Base-by-base conservation (phyloP, 2,329 filamentous ascomycete species). In the Zasmidium citrigriseum region DNA sequence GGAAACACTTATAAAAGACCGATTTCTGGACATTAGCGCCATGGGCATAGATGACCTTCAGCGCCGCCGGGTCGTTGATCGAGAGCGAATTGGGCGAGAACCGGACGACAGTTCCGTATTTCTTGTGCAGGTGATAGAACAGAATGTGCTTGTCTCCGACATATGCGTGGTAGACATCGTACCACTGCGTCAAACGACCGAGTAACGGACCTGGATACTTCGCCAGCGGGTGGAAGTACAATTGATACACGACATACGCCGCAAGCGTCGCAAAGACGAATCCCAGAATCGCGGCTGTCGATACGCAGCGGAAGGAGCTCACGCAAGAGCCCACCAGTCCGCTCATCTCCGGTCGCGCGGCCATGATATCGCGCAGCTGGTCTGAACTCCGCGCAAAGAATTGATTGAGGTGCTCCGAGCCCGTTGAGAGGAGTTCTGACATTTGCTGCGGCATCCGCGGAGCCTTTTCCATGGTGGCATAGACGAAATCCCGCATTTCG, bases 21-120 rank as follows among this genome's bases (percentile, higher is more conserved):
- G 78, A 76, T 61, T 82, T 82, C 53, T 77, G 75, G n/a, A 81
- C 75, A 63, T 81, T 79, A 34, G 76, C 72, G 22, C 74, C 72
- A 68, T 76, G 75, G 22, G 77, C 73, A 60, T 82, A 82, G 64
- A 82, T 80, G n/a, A 74, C 72, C 58, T 78, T 78, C 11, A 81
- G 66, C 0, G 76, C 77, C 1, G 55, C 57, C 11, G 67, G 66
- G 21, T 68, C 63, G 46, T 67, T 68, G 48, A 68, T 67, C 7
- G 63, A 64, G 11, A 69, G 62, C 11, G 62, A 24, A 67, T 67
- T 67, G 20, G 66, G 66, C 22, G 66, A 63, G 41, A 65, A 68
- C n/a, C 66, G 63, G 12, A 68, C 63, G 1, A 69, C 54, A 1
- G 58, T 57, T 1, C 67, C 67, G 34, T 69, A 67, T 27, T 64